Evolutionary conservation across 1,139 yeast genomes (phyloP).

Genomic region (Hyphopichia buzzinii): DNA sequence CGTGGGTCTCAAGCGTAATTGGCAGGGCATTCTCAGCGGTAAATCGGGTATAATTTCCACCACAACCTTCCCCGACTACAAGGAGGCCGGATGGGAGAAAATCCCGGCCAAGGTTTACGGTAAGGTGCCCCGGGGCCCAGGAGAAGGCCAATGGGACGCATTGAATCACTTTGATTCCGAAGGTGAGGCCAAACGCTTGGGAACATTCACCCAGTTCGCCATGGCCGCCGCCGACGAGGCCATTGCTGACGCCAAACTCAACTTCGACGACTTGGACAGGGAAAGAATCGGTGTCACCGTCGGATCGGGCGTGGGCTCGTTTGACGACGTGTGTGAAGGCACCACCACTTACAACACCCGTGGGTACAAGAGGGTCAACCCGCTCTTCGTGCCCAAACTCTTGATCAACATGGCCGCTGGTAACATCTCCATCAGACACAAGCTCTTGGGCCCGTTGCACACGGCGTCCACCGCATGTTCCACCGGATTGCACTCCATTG

Average conservation of each 20-base stretch:
- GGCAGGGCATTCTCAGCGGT: slow-evolving; percentile 51
- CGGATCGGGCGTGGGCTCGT: slow-evolving; percentile 92
- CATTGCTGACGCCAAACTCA: slow-evolving; percentile 55
- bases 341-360: slow-evolving; percentile 44
- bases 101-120: slow-evolving; percentile 82
- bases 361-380: slow-evolving; percentile 77
- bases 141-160: slow-evolving; percentile 53
- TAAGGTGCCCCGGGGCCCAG: slow-evolving; percentile 57
- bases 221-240: slow-evolving; percentile 79
- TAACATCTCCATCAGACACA: slow-evolving; percentile 74
- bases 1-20: slow-evolving; percentile 53
- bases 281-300: slow-evolving; percentile 66
- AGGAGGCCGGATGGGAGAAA: slow-evolving; percentile 42
- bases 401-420: slow-evolving; percentile 96
- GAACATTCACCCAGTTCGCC: slow-evolving; percentile 77
- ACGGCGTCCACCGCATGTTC: slow-evolving; percentile 95
- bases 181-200: slow-evolving; percentile 57
- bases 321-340: slow-evolving; percentile 70
- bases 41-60: slow-evolving; percentile 61
- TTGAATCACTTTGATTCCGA: slow-evolving; percentile 38
- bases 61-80: slow-evolving; percentile 43
- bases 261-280: slow-evolving; percentile 40
- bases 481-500: slow-evolving; percentile 90
- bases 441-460: slow-evolving; percentile 82
- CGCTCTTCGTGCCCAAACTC: slow-evolving; percentile 80